phyloP scores from a whole-genome alignment of 352 stramenopile species.

The Phytophthora foliorum region DNA sequence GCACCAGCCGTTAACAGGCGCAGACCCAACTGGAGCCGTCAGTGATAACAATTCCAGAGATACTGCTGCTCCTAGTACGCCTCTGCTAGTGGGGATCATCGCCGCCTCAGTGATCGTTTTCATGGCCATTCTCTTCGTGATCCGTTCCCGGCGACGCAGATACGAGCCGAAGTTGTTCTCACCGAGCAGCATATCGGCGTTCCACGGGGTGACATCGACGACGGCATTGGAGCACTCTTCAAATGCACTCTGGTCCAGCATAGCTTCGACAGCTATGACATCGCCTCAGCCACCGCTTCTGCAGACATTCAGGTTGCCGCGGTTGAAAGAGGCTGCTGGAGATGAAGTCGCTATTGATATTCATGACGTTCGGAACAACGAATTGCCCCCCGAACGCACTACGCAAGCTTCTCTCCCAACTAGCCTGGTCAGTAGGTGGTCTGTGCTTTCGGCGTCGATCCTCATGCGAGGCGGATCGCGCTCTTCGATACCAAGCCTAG shows the following conservation, averaged over 20 bases:
- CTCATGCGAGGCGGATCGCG: constrained; percentile 17
- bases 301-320: constrained; percentile 36
- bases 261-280: constrained; percentile 16
- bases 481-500: constrained; percentile 22
- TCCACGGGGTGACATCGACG: constrained; percentile 31
- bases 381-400: not conserved
- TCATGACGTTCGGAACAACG: constrained; percentile 4
- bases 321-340: not conserved
- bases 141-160: constrained; percentile 19
- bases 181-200: constrained; percentile 23
- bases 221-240: constrained; percentile 17
- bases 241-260: constrained; percentile 14
- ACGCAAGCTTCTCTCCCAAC: constrained; percentile 19
- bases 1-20: constrained; percentile 10
- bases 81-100: constrained; percentile 24
- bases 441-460: constrained; percentile 31
- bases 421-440: constrained; percentile 24
- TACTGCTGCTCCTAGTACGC: constrained; percentile 9
- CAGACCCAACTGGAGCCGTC: constrained; percentile 5
- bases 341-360: constrained; percentile 22
- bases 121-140: constrained; percentile 23
- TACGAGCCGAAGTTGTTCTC: constrained; percentile 23
- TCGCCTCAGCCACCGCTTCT: constrained; percentile 23
- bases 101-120: constrained; percentile 24
- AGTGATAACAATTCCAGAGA: not conserved